Conservation (phyloP, 2,329 filamentous ascomycete species). For the Fusarium veterinarium region DNA sequence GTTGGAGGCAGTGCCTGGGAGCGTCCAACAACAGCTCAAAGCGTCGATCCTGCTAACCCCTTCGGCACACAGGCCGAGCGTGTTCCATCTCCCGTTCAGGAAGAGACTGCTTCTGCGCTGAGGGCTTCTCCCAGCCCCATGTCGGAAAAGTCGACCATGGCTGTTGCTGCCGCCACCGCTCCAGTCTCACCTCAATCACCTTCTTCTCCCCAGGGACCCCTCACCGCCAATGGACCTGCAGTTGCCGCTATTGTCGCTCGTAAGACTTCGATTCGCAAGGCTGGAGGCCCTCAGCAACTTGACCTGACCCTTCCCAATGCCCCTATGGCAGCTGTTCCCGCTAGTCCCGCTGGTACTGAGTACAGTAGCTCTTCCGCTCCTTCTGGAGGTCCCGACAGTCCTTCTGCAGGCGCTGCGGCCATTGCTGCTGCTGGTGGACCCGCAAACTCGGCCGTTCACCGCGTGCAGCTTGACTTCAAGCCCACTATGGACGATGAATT, state of each 20-base stretch:
- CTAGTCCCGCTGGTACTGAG: slow-evolving; percentile 73
- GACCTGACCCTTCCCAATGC: slow-evolving; percentile 63
- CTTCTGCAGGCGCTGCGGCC: slow-evolving; percentile 65
- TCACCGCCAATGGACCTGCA: slow-evolving; percentile 53
- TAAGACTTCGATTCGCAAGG: slow-evolving; percentile 67
- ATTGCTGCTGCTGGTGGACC: slow-evolving; percentile 73
- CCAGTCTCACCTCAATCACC: slow-evolving; percentile 28
- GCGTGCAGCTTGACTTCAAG: slow-evolving; percentile 93
- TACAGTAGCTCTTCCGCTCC: slow-evolving; percentile 68
- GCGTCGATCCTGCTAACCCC: slow-evolving; percentile 72
- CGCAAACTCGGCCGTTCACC: slow-evolving; percentile 76
- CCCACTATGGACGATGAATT: slow-evolving; percentile 94
- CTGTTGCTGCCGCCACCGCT: slow-evolving; percentile 13
- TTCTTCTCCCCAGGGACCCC: slow-evolving; percentile 50
- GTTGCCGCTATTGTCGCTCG: slow-evolving; percentile 56
- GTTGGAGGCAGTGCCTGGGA: slow-evolving; percentile 59
- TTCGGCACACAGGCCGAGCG: slow-evolving; percentile 73
- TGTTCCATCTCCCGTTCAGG: slow-evolving; percentile 55
- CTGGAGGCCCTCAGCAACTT: slow-evolving; percentile 59
- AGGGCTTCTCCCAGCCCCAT: slow-evolving; percentile 48
- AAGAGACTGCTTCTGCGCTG: slow-evolving; percentile 45
- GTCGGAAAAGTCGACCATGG: slow-evolving; percentile 44
- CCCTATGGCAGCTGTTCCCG: slow-evolving; percentile 54
- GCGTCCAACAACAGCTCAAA: slow-evolving; percentile 57
- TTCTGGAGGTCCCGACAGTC: slow-evolving; percentile 54